Evolutionary conservation across 2,329 filamentous ascomycete genomes (phyloP), one percentile per base, ranked within the genome.

Genomic region (Magnaporthiopsis incrustans): DNA sequence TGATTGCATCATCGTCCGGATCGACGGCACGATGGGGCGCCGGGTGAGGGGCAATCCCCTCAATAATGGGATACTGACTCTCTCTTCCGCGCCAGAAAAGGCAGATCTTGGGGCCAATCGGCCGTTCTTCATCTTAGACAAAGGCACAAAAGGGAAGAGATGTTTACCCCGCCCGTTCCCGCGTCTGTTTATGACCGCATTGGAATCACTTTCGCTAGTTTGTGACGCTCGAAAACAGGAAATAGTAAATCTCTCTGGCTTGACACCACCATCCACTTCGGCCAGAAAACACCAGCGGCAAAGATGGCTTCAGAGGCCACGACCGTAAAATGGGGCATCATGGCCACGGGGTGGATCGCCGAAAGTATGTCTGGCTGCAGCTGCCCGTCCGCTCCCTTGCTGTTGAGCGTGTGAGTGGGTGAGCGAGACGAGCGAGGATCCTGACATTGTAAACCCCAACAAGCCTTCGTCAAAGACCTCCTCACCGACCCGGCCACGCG

Each of bases 401-500:
- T 7, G 30, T 32, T 7, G 7, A 32, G 30, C 7, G 30, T 4
- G 30, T 7, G 30, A 32, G 30, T 32, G 30, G 7, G 30, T 32
- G 30, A 27, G n/a, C n/a, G n/a, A n/a, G n/a, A n/a, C n/a, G n/a
- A n/a, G n/a, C n/a, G n/a, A n/a, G n/a, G n/a, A n/a, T n/a, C n/a
- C n/a, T n/a, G 12, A 22, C n/a, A 60, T 3, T 30, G 1, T 30
- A 35, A 18, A 56, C n/a, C n/a, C 10, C 38, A 30, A 25, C 27
- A 33, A 85, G 83, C 77, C 67, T 91, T 95, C 78, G 84, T 87
- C 71, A 88, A 88, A 76, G 92, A 96, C 73, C 84, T 97, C 62
- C 86, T 93, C 68, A 83, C 85, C 66, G 87, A 94, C 75, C 89
- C 92, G 22, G 79, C 82, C 57, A 80, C 81, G 60, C 89, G 92